A percentile compares a stretch with the other conserved stretches of the same genome.
These are phyloP conservation scores for Dactylellina sp. DNA, from an alignment of 2,329 filamentous ascomycete species.

Conservation along the genomic window DNA sequence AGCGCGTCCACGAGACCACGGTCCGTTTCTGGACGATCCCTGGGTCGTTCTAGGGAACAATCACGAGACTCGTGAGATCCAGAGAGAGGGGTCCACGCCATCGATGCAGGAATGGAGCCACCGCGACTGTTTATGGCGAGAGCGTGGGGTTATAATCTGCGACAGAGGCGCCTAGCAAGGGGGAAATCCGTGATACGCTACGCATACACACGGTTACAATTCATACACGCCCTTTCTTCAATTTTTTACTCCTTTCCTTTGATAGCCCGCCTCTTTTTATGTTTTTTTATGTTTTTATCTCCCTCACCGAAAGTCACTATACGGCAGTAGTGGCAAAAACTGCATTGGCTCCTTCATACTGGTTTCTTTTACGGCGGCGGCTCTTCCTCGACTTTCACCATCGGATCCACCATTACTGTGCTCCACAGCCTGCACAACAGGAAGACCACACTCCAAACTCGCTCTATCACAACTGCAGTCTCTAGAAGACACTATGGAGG, in stretches of 20 bases:
- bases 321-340: constrained; percentile 44
- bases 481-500: constrained; percentile 27
- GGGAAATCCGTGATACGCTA: constrained; percentile 38
- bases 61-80: constrained; percentile 1
- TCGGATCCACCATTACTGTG: neutral
- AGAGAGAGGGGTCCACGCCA: constrained; percentile 38
- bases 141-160: constrained; percentile 7
- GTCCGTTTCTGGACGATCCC: constrained; percentile 25
- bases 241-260: constrained; percentile 9
- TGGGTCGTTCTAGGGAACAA: constrained; percentile 2
- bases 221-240: constrained; percentile 15
- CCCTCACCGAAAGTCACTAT: constrained; percentile 26
- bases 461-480: constrained; percentile 39
- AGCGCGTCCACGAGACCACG: constrained; percentile 44
- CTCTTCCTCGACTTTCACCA: neutral
- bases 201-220: constrained; percentile 18
- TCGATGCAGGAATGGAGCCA: constrained; percentile 41
- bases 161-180: constrained; percentile 28
- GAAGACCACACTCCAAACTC: constrained; percentile 4
- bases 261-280: neutral
- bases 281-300: too few relatives aligned
- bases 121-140: neutral
- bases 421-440: neutral
- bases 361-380: neutral
- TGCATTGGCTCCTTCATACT: constrained; percentile 15